A percentile compares a stretch with the other conserved stretches of the same genome.
Conservation (phyloP, 371 early-diverging fungal genomes). For the Saksenaea vasiformis region DNA sequence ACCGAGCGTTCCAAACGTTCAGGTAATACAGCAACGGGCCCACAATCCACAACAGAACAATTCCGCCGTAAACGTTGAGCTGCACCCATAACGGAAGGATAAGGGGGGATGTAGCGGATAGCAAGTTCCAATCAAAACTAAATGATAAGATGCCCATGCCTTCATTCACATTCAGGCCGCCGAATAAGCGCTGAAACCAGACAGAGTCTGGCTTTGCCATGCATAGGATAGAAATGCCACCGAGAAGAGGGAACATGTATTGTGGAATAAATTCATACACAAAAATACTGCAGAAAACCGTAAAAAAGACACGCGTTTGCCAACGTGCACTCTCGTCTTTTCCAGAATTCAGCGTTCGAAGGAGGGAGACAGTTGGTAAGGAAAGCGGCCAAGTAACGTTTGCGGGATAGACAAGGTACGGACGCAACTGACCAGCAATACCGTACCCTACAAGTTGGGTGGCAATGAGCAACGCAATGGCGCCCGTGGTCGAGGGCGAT, state of each 20-base stretch:
- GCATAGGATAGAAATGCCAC: constrained; percentile 53
- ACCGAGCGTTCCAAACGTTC: constrained; percentile 49
- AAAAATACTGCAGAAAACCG: constrained; percentile 39
- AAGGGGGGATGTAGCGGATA: constrained; percentile 50
- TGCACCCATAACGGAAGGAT: constrained; percentile 68
- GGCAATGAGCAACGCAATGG: constrained; percentile 47
- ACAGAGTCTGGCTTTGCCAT: constrained; percentile 41
- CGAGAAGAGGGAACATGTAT: constrained; percentile 49
- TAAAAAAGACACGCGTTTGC: constrained; percentile 57
- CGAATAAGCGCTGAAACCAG: constrained; percentile 54
- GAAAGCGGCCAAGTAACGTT: constrained; percentile 85
- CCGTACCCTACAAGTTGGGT: constrained; percentile 81
- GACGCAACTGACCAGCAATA: constrained; percentile 72
- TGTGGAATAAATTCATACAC: constrained; percentile 51
- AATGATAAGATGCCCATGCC: constrained; percentile 45
- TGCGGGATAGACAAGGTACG: constrained; percentile 78
- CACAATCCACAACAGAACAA: constrained; percentile 36
- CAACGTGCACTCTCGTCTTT: constrained; percentile 62
- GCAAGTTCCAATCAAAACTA: constrained; percentile 49
- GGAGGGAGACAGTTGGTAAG: constrained; percentile 71
- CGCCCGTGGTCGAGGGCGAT: constrained; percentile 40
- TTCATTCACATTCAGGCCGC: constrained; percentile 43
- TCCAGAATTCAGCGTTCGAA: constrained; percentile 68
- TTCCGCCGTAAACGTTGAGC: constrained; percentile 40
- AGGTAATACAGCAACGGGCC: constrained; percentile 38